Evolutionary conservation across 768 basidiomycete genomes (phyloP).

Genomic region (Leucosporidium yakuticum): DNA sequence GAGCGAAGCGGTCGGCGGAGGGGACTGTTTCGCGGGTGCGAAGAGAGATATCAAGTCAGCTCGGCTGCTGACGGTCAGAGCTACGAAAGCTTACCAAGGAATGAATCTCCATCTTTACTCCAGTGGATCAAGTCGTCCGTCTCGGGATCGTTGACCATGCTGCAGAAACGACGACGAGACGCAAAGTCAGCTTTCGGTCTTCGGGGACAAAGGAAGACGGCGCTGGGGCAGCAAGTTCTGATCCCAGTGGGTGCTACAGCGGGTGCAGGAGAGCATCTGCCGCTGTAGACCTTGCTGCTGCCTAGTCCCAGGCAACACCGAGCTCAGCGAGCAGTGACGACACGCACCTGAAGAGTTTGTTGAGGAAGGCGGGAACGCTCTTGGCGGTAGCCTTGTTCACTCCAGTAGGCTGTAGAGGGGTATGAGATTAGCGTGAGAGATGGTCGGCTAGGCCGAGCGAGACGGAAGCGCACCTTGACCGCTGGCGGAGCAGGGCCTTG

Average conservation of each 20-base stretch:
- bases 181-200: background rate
- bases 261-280: background rate
- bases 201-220: background rate
- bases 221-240: background rate
- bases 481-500: too few relatives aligned
- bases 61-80: too few relatives aligned
- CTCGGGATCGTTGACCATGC: constrained; percentile 83
- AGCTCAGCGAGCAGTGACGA: background rate
- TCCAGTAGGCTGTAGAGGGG: too few relatives aligned
- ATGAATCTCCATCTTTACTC: constrained; percentile 85
- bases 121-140: constrained; percentile 83
- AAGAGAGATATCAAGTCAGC: background rate
- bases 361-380: constrained; percentile 73
- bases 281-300: background rate
- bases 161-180: constrained; percentile 42
- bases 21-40: constrained; percentile 51
- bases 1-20: constrained; percentile 82
- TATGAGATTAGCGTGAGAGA: too few relatives aligned
- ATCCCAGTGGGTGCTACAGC: background rate
- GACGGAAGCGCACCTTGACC: too few relatives aligned
- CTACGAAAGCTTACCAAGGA: constrained; percentile 61
- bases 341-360: constrained; percentile 84
- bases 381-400: constrained; percentile 47
- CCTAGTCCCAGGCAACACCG: background rate
- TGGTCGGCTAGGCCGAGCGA: too few relatives aligned